Evolutionary conservation across 805 yeast genomes (phyloP).

Genomic region (Candida sanyiensis): DNA sequence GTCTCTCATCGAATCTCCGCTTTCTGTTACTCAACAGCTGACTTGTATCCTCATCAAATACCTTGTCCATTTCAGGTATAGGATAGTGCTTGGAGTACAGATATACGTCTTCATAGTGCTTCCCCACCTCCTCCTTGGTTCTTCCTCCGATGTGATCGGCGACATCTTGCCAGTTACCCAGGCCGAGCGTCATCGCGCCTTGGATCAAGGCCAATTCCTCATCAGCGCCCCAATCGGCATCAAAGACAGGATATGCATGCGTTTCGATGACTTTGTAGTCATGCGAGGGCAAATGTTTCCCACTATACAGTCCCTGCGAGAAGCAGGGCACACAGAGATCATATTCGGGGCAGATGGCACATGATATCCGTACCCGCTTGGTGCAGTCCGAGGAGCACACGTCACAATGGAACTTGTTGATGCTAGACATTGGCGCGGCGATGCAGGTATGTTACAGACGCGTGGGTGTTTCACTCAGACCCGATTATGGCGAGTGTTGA

Average conservation of each 20-base stretch:
- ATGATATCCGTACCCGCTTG: slow-evolving; percentile 79
- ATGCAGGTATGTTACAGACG: too few species aligned
- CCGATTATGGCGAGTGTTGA: too few species aligned
- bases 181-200: slow-evolving; percentile 85
- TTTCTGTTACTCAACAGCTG: slow-evolving; percentile 67
- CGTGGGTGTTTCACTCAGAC: too few species aligned
- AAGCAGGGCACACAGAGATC: slow-evolving; percentile 98
- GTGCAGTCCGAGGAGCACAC: slow-evolving; percentile 96
- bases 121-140: slow-evolving; percentile 83
- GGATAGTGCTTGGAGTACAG: slow-evolving; percentile 73
- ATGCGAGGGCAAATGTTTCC: slow-evolving; percentile 90
- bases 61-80: slow-evolving; percentile 75
- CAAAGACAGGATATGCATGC: slow-evolving; percentile 88
- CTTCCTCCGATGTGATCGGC: slow-evolving; percentile 93
- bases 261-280: slow-evolving; percentile 90
- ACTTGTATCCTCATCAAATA: slow-evolving; percentile 58
- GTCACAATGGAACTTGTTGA: slow-evolving; percentile 78
- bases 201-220: slow-evolving; percentile 86
- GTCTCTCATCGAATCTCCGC: slow-evolving; percentile 63
- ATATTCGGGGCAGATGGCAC: slow-evolving; percentile 90
- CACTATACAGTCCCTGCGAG: slow-evolving; percentile 73
- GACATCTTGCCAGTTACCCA: slow-evolving; percentile 98
- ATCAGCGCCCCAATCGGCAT: slow-evolving; percentile 95
- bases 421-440: slow-evolving; percentile 23
- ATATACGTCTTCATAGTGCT: slow-evolving; percentile 73